These are phyloP conservation scores for Cucurbitaria berberidis DNA, from an alignment of 2,329 filamentous ascomycete genomes.

Conservation along the genomic window DNA sequence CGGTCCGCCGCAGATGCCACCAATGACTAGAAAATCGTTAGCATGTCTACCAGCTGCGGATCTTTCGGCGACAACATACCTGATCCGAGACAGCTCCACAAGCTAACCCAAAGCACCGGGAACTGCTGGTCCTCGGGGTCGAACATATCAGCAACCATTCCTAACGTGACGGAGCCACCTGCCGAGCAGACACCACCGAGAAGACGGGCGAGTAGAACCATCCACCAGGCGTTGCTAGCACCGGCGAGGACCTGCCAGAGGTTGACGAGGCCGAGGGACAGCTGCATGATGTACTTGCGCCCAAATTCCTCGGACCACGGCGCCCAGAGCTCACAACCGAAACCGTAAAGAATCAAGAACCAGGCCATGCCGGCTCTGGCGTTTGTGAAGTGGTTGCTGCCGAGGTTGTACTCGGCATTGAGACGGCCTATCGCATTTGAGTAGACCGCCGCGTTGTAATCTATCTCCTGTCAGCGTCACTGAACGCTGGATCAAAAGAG, in stretches of 20 bases:
- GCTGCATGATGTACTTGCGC: constrained; percentile 75
- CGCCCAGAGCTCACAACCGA: constrained; percentile 86
- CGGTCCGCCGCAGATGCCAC: constrained; percentile 80
- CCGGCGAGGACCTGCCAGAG: constrained; percentile 66
- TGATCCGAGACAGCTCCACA: constrained; percentile 68
- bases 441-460: constrained; percentile 64
- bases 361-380: constrained; percentile 69
- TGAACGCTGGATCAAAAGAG: no score
- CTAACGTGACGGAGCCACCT: constrained; percentile 68
- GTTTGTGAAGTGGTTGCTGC: constrained; percentile 47
- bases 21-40: constrained; percentile 71
- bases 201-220: constrained; percentile 65
- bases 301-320: constrained; percentile 81
- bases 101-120: constrained; percentile 65
- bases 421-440: constrained; percentile 59
- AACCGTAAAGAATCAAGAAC: constrained; percentile 79
- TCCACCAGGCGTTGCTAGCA: constrained; percentile 67
- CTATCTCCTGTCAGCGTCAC: constrained; percentile 24
- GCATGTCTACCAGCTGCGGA: not conserved
- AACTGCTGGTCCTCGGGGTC: constrained; percentile 68
- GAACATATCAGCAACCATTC: constrained; percentile 69
- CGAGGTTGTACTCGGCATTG: constrained; percentile 63
- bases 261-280: constrained; percentile 75
- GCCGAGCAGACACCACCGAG: constrained; percentile 56
- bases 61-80: constrained; percentile 50